Conservation (phyloP, 495 filamentous ascomycete genomes). For the Penicillium desertorum region DNA sequence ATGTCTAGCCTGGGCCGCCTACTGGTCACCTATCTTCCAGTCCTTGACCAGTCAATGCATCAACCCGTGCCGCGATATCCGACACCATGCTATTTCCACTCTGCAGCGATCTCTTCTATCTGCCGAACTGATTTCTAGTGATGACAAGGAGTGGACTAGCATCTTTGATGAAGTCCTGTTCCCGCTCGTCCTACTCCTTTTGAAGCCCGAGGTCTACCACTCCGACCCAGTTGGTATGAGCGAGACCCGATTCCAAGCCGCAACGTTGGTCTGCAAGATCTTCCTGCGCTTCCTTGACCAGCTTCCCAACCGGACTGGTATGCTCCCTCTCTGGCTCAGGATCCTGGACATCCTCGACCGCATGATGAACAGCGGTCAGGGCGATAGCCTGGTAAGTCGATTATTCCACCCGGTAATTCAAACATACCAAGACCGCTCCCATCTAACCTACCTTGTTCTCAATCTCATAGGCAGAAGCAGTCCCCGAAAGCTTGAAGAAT, state of each 20-base stretch:
- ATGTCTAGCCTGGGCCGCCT: conserved; percentile 83
- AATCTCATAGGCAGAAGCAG: conserved; percentile 74
- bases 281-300: conserved; percentile 92
- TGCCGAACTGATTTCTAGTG: conserved; percentile 67
- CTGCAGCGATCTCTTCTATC: conserved; percentile 86
- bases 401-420: background rate
- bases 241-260: conserved; percentile 89
- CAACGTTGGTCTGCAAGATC: conserved; percentile 88
- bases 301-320: conserved; percentile 80
- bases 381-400: conserved; percentile 75
- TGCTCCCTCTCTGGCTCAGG: conserved; percentile 88
- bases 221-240: conserved; percentile 92
- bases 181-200: conserved; percentile 81
- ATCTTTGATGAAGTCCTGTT: conserved; percentile 96
- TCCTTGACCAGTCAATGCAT: conserved; percentile 85
- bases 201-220: conserved; percentile 95
- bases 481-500: conserved; percentile 95
- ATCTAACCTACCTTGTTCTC: conserved; percentile 14
- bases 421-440: background rate
- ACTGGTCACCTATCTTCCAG: conserved; percentile 95
- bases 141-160: conserved; percentile 87
- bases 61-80: conserved; percentile 93
- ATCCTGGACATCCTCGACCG: conserved; percentile 95
- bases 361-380: conserved; percentile 94
- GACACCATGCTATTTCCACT: conserved; percentile 81